Percentiles rank a stretch among this genome's conserved stretches.
Conservation (phyloP, 1,139 yeast genomes). For the Saccharomycopsis crataegensis region DNA sequence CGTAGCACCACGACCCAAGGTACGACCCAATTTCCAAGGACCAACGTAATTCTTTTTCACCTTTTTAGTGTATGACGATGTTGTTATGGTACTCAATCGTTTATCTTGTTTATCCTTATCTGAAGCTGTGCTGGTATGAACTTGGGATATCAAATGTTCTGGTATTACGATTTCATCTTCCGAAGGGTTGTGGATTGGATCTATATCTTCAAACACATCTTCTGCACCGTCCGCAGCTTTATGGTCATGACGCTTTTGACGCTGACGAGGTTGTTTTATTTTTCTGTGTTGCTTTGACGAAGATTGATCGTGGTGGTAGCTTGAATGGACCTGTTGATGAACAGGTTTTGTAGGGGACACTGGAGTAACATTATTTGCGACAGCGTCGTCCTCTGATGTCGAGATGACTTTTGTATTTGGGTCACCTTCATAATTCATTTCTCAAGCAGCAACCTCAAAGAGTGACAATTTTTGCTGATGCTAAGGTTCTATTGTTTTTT, state of each 20-base stretch:
- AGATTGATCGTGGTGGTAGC: conserved; percentile 8
- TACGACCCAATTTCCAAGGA: conserved; percentile 94
- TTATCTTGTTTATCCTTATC: conserved; percentile 1
- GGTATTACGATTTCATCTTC: conserved; percentile 19
- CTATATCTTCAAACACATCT: conserved; percentile 7
- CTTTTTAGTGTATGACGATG: conserved; percentile 36
- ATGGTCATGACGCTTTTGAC: too few species aligned
- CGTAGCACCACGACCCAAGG: conserved; percentile 91
- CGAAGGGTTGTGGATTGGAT: background rate
- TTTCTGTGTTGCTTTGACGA: background rate
- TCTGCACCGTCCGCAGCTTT: background rate
- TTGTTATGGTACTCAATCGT: conserved; percentile 26
- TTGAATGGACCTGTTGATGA: conserved; percentile 19
- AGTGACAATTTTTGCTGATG: background rate
- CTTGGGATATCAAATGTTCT: conserved; percentile 19
- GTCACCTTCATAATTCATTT: conserved; percentile 3
- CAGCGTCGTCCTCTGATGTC: background rate
- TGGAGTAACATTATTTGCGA: background rate
- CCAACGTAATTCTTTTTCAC: conserved; percentile 74
- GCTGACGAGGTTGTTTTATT: background rate
- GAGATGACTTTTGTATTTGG: conserved; percentile 1
- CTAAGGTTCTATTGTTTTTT: background rate
- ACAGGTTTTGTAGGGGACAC: conserved; percentile 3
- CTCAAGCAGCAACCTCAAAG: background rate
- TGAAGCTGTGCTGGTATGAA: conserved; percentile 4